These are phyloP conservation scores for Penicillium chermesinum DNA, from an alignment of 495 filamentous ascomycete genomes.

Conservation along the genomic window DNA sequence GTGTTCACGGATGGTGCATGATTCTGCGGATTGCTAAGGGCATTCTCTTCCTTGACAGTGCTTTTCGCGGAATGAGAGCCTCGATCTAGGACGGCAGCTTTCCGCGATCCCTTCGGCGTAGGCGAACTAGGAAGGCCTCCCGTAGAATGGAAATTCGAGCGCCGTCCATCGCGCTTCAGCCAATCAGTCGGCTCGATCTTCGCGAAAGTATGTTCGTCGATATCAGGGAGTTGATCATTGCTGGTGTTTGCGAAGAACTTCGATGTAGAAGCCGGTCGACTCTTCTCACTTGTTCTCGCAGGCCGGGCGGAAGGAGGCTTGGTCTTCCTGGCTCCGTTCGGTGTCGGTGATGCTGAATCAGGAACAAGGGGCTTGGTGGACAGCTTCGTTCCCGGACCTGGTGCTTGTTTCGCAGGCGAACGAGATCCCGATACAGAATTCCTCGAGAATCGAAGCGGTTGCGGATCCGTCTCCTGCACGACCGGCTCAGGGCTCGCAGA, in stretches of 20 bases:
- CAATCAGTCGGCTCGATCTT: constrained; percentile 18
- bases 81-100: background rate
- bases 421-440: background rate
- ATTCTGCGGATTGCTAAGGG: background rate
- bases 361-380: background rate
- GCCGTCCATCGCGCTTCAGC: constrained; percentile 36
- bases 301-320: background rate
- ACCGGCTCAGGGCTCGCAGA: background rate
- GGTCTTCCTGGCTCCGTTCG: background rate
- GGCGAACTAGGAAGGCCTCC: constrained; percentile 43
- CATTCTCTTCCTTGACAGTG: too few species aligned
- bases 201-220: constrained; percentile 4
- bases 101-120: constrained; percentile 16
- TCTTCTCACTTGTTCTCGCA: background rate
- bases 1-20: background rate
- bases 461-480: constrained; percentile 19
- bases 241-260: background rate
- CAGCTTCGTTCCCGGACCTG: background rate
- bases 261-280: background rate
- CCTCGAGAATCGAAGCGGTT: constrained; percentile 2
- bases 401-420: background rate
- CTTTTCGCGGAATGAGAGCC: background rate
- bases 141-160: constrained; percentile 24
- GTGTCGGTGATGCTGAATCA: background rate
- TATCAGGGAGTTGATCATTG: background rate